Evolutionary conservation across 345 rosid genomes (phyloP).

Genomic region (Streptanthus diversifolius): DNA sequence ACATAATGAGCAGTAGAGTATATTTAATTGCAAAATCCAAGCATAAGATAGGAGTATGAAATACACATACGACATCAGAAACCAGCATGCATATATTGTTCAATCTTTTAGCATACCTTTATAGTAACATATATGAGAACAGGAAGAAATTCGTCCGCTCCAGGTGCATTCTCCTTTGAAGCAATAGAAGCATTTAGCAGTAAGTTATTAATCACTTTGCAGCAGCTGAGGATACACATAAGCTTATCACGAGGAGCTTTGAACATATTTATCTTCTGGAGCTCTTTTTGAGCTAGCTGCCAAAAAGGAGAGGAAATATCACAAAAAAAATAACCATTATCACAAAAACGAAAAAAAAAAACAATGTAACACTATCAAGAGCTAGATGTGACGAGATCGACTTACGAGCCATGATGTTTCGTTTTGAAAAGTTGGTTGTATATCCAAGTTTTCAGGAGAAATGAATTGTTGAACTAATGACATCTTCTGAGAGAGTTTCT

Average conservation of each 20-base stretch:
- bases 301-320: conserved; percentile 16
- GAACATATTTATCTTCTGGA: conserved; percentile 89
- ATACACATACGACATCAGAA: background rate
- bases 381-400: background rate
- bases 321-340: background rate
- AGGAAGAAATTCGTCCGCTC: conserved; percentile 98
- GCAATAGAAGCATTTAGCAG: conserved; percentile 72
- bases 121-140: conserved; percentile 82
- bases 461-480: conserved; percentile 81
- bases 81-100: conserved; percentile 1
- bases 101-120: conserved; percentile 50
- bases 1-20: background rate
- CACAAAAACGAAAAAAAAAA: background rate
- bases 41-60: background rate
- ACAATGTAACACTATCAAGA: background rate
- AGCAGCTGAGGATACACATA: conserved; percentile 86
- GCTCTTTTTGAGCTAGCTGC: conserved; percentile 96
- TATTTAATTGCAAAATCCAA: background rate
- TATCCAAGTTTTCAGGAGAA: conserved; percentile 81
- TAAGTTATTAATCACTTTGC: conserved; percentile 88
- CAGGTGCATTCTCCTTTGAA: conserved; percentile 80
- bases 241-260: conserved; percentile 99
- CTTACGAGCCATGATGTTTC: conserved; percentile 93
- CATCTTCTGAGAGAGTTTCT: conserved; percentile 68
- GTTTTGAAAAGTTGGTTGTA: conserved; percentile 74